These are phyloP conservation scores for Saccharomycopsis babjevae DNA, from an alignment of 805 yeast species.

Conservation along the genomic window DNA sequence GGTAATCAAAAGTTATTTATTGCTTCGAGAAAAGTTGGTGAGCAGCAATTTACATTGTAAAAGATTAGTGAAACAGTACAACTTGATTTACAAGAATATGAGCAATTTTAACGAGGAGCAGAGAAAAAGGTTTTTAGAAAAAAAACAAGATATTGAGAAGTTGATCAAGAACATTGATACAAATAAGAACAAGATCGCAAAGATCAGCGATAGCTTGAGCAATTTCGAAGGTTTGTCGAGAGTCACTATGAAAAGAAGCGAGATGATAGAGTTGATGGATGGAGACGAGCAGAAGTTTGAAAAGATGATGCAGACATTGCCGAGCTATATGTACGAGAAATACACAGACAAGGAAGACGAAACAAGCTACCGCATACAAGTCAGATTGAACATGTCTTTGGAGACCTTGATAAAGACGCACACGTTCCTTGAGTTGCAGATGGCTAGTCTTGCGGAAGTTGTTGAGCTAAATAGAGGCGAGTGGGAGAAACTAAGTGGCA, in stretches of 20 bases:
- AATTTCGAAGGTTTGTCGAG: not conserved
- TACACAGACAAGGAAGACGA: not conserved
- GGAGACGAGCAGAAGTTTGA: conserved; percentile 2
- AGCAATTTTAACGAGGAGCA: conserved; percentile 2
- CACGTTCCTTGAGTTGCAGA: conserved; percentile 5
- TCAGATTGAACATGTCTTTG: conserved; percentile 8
- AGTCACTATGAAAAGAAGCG: not conserved
- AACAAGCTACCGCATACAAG: not conserved
- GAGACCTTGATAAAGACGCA: conserved; percentile 10
- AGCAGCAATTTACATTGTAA: conserved; percentile 7
- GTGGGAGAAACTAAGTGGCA: conserved; percentile 8
- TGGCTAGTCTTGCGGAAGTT: not conserved
- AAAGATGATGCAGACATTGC: conserved; percentile 3
- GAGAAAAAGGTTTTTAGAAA: not conserved
- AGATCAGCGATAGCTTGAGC: conserved; percentile 3
- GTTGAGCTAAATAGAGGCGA: conserved; percentile 5
- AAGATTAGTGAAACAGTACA: conserved; percentile 5
- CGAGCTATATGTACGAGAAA: not conserved
- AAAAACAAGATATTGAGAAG: not conserved
- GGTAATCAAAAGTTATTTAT: conserved; percentile 6
- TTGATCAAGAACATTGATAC: conserved; percentile 4
- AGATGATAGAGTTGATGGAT: conserved; percentile 7
- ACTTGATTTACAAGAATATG: not conserved
- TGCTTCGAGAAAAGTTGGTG: conserved; percentile 7
- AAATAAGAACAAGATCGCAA: conserved; percentile 1